Conservation (phyloP, 2,329 filamentous ascomycete genomes). For the Xylaria sp. region DNA sequence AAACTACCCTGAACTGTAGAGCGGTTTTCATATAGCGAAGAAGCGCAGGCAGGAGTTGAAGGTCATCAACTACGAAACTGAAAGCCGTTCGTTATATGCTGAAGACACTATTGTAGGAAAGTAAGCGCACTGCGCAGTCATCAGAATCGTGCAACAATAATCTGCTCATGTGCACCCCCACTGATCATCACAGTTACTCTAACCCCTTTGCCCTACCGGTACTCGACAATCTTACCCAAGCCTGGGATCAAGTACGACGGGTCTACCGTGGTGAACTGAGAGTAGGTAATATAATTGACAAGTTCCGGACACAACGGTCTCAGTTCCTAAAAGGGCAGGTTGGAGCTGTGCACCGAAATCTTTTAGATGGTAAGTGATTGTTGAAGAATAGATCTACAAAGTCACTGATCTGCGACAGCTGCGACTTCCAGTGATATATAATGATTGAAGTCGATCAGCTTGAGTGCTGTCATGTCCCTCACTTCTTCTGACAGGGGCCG, state of each 20-base stretch:
- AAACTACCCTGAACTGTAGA: neutral
- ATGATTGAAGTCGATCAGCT: constrained; percentile 14
- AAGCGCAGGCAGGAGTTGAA: neutral
- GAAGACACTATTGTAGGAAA: neutral
- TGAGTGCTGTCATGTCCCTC: neutral
- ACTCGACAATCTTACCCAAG: constrained; percentile 8
- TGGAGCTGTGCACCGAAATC: neutral
- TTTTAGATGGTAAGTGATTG: neutral
- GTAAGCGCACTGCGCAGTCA: neutral
- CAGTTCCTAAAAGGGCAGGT: neutral
- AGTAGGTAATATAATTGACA: neutral
- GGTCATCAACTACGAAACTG: neutral
- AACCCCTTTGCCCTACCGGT: constrained; percentile 4
- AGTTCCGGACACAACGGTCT: neutral
- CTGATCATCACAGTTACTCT: neutral
- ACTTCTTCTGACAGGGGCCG: constrained; percentile 2
- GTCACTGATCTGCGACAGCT: neutral
- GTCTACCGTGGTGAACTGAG: neutral
- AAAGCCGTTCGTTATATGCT: neutral
- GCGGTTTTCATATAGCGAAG: neutral
- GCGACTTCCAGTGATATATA: neutral
- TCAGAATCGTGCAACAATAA: neutral
- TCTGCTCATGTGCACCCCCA: neutral
- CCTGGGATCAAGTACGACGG: neutral
- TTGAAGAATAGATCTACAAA: constrained; percentile 12